Percentiles rank a stretch among this genome's conserved stretches.
phyloP scores from a whole-genome alignment of 2,329 filamentous ascomycete genomes.

The Pleoardoris graminearum region DNA sequence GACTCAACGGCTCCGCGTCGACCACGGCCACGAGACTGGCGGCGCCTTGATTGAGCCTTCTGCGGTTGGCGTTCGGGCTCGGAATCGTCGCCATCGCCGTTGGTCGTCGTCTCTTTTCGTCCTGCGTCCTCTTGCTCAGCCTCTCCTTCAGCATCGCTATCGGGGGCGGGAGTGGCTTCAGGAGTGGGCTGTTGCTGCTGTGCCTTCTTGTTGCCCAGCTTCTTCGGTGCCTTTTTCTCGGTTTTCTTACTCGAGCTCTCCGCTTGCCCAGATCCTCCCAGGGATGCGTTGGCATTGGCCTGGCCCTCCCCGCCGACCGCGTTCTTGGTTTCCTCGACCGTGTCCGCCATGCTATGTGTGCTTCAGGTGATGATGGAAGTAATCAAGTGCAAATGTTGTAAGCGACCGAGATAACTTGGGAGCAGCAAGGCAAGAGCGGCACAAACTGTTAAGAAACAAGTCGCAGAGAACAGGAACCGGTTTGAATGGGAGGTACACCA shows the following conservation, averaged over 20 bases:
- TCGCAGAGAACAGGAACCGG: constrained; percentile 37
- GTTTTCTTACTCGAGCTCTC: constrained; percentile 50
- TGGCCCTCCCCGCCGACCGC: constrained; percentile 44
- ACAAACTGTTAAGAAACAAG: constrained; percentile 39
- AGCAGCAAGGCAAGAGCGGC: constrained; percentile 26
- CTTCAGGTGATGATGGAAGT: constrained; percentile 12
- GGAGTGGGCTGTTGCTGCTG: constrained; percentile 51
- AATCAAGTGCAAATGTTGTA: constrained; percentile 15
- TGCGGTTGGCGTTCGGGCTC: constrained; percentile 53
- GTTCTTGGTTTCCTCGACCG: constrained; percentile 43
- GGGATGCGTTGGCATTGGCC: constrained; percentile 41
- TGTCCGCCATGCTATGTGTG: constrained; percentile 42
- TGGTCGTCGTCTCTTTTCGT: constrained; percentile 37
- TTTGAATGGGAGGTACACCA: constrained; percentile 39
- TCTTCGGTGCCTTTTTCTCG: constrained; percentile 55
- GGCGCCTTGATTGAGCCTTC: constrained; percentile 51
- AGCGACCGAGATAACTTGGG: constrained; percentile 22
- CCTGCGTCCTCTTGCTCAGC: constrained; percentile 49
- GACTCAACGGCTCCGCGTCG: constrained; percentile 49
- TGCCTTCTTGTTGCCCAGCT: constrained; percentile 52
- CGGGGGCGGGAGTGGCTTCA: constrained; percentile 51
- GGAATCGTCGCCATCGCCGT: constrained; percentile 45
- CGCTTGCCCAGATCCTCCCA: constrained; percentile 42
- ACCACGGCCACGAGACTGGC: constrained; percentile 55
- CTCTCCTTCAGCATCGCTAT: constrained; percentile 50